Evolutionary conservation across 768 basidiomycete species (phyloP).

Genomic region (Lentinula detonsa): DNA sequence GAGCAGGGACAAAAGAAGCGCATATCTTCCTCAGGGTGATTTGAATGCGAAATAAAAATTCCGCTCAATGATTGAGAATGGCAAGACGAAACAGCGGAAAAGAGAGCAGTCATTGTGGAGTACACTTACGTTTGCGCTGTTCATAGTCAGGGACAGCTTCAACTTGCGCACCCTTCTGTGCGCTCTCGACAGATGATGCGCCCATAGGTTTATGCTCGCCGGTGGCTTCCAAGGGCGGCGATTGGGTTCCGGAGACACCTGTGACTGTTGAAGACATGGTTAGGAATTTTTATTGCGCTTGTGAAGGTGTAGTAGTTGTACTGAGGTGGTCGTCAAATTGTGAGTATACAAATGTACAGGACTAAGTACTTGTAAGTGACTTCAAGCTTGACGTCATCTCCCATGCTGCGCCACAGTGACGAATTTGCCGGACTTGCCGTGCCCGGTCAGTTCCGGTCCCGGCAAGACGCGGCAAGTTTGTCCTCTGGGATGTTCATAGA

Average conservation of each 20-base stretch:
- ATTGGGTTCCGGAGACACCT: conserved; percentile 37
- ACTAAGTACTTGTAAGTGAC: too few relatives aligned
- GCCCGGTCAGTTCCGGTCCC: too few relatives aligned
- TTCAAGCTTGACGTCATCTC: too few relatives aligned
- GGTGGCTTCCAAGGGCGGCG: conserved; percentile 49
- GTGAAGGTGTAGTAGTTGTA: not conserved
- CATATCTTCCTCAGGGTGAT: too few relatives aligned
- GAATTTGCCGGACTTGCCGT: too few relatives aligned
- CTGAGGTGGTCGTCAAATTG: too few relatives aligned
- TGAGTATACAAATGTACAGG: too few relatives aligned
- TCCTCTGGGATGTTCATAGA: too few relatives aligned
- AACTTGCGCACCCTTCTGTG: conserved; percentile 20
- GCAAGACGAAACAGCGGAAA: not conserved
- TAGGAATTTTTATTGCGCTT: not conserved
- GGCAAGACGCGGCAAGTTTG: too few relatives aligned
- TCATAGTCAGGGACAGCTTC: conserved; percentile 31
- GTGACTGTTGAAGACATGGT: not conserved
- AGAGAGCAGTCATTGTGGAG: not conserved
- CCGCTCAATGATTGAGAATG: not conserved
- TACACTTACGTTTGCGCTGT: conserved; percentile 36
- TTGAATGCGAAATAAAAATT: too few relatives aligned
- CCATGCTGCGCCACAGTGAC: too few relatives aligned
- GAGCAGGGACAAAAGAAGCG: not conserved
- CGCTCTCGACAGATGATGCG: conserved; percentile 34
- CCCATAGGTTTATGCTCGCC: conserved; percentile 43